Conservation (phyloP, 192 early-diverging fungal genomes). For the Coemansia aciculifera region DNA sequence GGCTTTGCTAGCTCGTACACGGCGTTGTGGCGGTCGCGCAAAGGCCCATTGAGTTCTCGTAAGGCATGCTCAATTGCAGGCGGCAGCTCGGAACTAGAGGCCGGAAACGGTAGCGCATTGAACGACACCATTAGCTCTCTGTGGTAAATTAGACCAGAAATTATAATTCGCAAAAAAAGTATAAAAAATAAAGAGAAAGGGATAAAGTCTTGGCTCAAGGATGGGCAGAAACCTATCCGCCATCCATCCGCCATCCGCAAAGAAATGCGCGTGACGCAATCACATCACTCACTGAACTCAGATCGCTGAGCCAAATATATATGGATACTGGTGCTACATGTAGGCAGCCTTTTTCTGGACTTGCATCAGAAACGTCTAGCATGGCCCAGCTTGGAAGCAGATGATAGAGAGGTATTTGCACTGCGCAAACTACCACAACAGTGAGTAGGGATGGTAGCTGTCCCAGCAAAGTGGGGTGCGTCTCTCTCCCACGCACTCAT, state of each 20-base stretch:
- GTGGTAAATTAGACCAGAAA: background rate
- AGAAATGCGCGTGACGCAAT: background rate
- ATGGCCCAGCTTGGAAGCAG: background rate
- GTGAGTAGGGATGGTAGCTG: background rate
- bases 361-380: background rate
- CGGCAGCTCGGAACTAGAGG: constrained; percentile 22
- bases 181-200: background rate
- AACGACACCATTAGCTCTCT: constrained; percentile 13
- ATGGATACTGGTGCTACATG: background rate
- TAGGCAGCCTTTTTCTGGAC: background rate
- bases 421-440: background rate
- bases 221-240: background rate
- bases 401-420: background rate
- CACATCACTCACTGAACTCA: background rate
- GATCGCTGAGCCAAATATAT: background rate
- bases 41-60: constrained; percentile 30
- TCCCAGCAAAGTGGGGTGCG: background rate
- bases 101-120: constrained; percentile 45
- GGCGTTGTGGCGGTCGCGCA: constrained; percentile 23
- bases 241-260: background rate
- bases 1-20: constrained; percentile 33
- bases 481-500: background rate
- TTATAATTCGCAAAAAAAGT: background rate
- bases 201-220: background rate
- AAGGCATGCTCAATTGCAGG: constrained; percentile 23